phyloP scores from a whole-genome alignment of 139 green algal genomes.

The Tetradesmus lagerheimii region DNA sequence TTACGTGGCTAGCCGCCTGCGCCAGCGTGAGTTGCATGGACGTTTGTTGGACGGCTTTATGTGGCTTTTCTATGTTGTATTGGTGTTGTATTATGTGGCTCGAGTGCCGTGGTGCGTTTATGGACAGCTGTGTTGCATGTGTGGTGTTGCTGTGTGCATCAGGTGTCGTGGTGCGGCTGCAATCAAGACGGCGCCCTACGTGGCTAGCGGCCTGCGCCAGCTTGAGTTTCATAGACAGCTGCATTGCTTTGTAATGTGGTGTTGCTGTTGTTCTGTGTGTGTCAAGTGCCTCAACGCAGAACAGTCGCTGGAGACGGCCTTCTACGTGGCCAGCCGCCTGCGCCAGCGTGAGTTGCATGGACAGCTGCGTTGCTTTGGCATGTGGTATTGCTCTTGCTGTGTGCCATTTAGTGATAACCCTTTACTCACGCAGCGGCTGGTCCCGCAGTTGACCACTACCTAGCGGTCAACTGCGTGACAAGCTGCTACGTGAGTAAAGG shows the following conservation, averaged over 20 bases:
- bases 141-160: neutral
- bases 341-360: no score
- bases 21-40: slow-evolving; percentile 43
- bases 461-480: no score
- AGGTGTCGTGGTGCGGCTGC: no score
- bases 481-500: no score
- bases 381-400: no score
- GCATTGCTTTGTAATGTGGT: neutral
- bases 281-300: slow-evolving; percentile 91
- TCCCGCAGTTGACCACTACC: no score
- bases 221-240: neutral
- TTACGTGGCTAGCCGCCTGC: slow-evolving; percentile 90
- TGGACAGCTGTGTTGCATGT: no score
- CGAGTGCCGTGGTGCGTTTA: no score
- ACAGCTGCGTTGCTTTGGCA: no score
- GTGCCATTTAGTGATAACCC: no score
- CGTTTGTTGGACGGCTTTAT: no score
- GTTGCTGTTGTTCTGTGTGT: neutral
- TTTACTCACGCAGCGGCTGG: no score
- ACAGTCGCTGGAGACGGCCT: slow-evolving; percentile 86
- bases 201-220: slow-evolving; percentile 81
- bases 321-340: neutral
- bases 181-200: slow-evolving; percentile 99
- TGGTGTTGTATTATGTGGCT: neutral
- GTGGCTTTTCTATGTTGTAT: neutral